These are phyloP conservation scores for Metarhizium sp. DNA, from an alignment of 2,329 filamentous ascomycete species.

Conservation along the genomic window DNA sequence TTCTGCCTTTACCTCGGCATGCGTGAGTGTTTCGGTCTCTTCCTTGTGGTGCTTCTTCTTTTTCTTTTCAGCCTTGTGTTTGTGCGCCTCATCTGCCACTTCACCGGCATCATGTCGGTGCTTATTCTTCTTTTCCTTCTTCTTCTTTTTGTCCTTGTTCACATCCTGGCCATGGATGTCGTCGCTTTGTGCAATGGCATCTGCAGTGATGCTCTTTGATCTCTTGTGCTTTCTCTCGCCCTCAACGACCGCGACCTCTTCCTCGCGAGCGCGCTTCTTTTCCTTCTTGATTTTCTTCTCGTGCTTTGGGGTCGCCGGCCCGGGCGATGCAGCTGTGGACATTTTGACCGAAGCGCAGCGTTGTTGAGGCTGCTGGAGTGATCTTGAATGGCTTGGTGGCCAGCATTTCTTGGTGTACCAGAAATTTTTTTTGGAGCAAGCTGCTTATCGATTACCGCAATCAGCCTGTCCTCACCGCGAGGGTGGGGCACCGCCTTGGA, in stretches of 20 bases:
- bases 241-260: constrained; percentile 25
- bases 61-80: constrained; percentile 5
- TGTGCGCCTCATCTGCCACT: constrained; percentile 1
- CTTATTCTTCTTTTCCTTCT: constrained; percentile 14
- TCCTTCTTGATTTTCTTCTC: constrained; percentile 32
- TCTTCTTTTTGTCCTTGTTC: constrained; percentile 10
- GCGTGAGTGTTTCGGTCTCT: constrained; percentile 14
- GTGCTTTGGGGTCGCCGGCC: constrained; percentile 19
- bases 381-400: not conserved
- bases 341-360: constrained; percentile 6
- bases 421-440: not conserved
- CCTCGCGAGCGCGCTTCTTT: constrained; percentile 37
- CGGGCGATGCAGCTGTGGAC: constrained; percentile 21
- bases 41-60: constrained; percentile 21
- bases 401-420: not conserved
- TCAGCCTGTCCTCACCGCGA: too few species aligned
- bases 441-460: constrained; percentile 1
- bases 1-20: constrained; percentile 3
- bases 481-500: not conserved
- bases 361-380: constrained; percentile 7
- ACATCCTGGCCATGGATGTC: constrained; percentile 20
- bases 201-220: constrained; percentile 34
- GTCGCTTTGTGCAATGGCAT: constrained; percentile 12
- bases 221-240: constrained; percentile 40
- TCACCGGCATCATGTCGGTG: not conserved